Percentiles rank a stretch among this genome's conserved stretches.
These are phyloP conservation scores for Leptographium radiaticola DNA, from an alignment of 2,329 filamentous ascomycete genomes.

Conservation along the genomic window DNA sequence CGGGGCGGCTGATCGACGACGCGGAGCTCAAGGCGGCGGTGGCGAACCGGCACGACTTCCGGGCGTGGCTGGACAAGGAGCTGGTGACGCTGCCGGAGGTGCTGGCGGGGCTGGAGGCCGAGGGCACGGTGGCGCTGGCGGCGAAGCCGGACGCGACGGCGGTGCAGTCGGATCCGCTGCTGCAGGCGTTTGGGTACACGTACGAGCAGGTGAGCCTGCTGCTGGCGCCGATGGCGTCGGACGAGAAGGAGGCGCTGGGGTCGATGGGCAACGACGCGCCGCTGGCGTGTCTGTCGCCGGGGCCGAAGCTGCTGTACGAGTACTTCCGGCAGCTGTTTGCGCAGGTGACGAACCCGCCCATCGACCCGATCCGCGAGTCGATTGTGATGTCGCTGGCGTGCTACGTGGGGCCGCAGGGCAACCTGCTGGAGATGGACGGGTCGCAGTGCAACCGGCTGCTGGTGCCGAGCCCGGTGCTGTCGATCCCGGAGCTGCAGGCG, in stretches of 20 bases:
- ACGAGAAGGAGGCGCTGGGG: conserved; percentile 91
- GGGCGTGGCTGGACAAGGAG: conserved; percentile 74
- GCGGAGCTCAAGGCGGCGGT: conserved; percentile 82
- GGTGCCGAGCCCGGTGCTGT: conserved; percentile 78
- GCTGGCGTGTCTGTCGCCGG: conserved; percentile 78
- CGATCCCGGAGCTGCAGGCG: conserved; percentile 63
- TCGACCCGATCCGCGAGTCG: conserved; percentile 91
- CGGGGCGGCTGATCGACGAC: conserved; percentile 87
- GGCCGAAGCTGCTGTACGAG: conserved; percentile 80
- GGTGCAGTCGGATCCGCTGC: conserved; percentile 71
- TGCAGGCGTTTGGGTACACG: conserved; percentile 86
- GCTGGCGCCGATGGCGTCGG: conserved; percentile 88
- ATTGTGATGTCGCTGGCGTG: conserved; percentile 97
- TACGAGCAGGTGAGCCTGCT: conserved; percentile 89
- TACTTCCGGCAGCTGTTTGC: conserved; percentile 98
- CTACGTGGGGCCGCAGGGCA: conserved; percentile 91
- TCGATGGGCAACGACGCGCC: conserved; percentile 98
- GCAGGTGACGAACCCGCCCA: conserved; percentile 94
- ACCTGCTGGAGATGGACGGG: conserved; percentile 84
- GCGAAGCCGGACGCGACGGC: conserved; percentile 53
- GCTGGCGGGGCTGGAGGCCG: conserved; percentile 46
- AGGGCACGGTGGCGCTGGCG: conserved; percentile 46
- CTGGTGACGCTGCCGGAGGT: conserved; percentile 71
- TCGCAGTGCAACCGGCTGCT: conserved; percentile 78
- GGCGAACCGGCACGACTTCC: conserved; percentile 76